These are phyloP conservation scores for Epithemia pelagica DNA, from an alignment of 108 stramenopile species.

Conservation along the genomic window DNA sequence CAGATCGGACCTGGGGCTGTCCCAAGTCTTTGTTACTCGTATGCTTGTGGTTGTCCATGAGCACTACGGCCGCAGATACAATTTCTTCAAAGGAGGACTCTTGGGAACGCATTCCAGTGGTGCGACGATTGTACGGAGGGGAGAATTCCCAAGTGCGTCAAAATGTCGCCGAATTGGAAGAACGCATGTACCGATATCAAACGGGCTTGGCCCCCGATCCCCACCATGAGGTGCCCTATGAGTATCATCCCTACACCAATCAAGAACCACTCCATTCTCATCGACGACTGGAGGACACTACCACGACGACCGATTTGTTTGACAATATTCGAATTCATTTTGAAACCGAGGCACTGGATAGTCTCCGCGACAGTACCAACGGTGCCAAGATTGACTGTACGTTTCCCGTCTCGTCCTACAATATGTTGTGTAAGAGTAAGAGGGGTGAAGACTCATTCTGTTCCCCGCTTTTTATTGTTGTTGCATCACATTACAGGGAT, in stretches of 20 bases:
- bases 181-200: constrained; percentile 38
- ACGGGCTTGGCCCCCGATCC: constrained; percentile 61
- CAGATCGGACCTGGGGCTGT: too few species aligned
- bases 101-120: constrained; percentile 34
- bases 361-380: constrained; percentile 30
- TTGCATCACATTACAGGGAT: too few species aligned
- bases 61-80: too few species aligned
- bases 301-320: constrained; percentile 19
- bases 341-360: constrained; percentile 57
- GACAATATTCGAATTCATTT: constrained; percentile 70
- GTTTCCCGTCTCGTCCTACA: too few species aligned
- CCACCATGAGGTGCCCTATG: constrained; percentile 47
- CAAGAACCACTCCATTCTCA: background rate
- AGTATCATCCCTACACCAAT: constrained; percentile 63
- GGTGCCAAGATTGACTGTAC: constrained; percentile 51
- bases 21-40: too few species aligned
- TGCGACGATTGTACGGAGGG: constrained; percentile 55
- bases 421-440: too few species aligned
- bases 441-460: too few species aligned
- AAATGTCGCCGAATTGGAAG: constrained; percentile 49
- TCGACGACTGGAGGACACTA: constrained; percentile 2
- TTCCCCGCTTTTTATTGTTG: background rate
- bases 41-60: too few species aligned
- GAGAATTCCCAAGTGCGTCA: constrained; percentile 46
- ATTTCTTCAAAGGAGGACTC: too few species aligned